A percentile compares a stretch with the other conserved stretches of the same genome.
Evolutionary conservation across 805 yeast genomes (phyloP).

Genomic region (Tanozyma kutaoensis): DNA sequence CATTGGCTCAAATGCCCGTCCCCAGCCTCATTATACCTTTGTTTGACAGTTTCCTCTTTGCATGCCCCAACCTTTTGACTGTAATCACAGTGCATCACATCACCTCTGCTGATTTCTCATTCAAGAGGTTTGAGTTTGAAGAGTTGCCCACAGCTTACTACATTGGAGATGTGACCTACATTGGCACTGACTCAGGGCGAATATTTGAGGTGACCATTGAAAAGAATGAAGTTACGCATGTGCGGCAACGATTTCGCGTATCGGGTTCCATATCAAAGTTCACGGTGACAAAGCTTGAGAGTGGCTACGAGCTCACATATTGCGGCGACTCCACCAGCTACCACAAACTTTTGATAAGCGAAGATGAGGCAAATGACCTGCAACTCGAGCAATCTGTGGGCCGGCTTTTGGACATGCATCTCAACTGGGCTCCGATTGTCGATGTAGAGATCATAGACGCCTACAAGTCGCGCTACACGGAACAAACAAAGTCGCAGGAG

Average conservation of each 20-base stretch:
- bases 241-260: not conserved
- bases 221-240: not conserved
- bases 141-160: constrained; percentile 29
- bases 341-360: constrained; percentile 1
- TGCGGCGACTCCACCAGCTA: not conserved
- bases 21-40: constrained; percentile 32
- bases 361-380: constrained; percentile 15
- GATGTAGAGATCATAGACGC: constrained; percentile 25
- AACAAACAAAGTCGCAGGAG: too few relatives aligned
- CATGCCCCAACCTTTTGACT: constrained; percentile 17
- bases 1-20: constrained; percentile 23
- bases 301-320: not conserved
- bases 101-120: constrained; percentile 31
- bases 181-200: constrained; percentile 22
- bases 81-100: constrained; percentile 30
- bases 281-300: constrained; percentile 5
- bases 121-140: constrained; percentile 8
- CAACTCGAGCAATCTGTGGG: constrained; percentile 11
- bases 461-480: constrained; percentile 7
- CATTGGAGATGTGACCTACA: constrained; percentile 18
- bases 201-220: constrained; percentile 5
- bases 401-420: constrained; percentile 14
- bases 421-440: constrained; percentile 35
- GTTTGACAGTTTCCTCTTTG: constrained; percentile 23
- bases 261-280: constrained; percentile 12